These are phyloP conservation scores for Sporothrix phasma DNA, from an alignment of 2,329 filamentous ascomycete species.

Conservation along the genomic window DNA sequence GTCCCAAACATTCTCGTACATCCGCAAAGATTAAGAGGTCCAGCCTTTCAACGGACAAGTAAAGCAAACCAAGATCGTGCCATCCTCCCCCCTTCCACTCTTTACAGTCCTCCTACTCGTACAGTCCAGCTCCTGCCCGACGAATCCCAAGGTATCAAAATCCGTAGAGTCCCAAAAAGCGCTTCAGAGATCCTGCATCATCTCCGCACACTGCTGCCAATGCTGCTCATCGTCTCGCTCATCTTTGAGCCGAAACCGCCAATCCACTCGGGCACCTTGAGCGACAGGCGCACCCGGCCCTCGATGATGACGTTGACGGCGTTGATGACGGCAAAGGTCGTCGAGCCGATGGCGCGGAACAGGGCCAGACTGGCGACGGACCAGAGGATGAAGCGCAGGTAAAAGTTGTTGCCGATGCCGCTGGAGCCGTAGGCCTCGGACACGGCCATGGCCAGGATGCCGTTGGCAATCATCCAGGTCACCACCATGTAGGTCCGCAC, in stretches of 20 bases:
- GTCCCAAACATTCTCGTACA: neutral
- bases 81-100: neutral
- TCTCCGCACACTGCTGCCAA: constrained; percentile 6
- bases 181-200: neutral
- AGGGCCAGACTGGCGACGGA: constrained; percentile 73
- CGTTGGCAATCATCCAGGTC: constrained; percentile 87
- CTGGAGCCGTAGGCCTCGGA: constrained; percentile 70
- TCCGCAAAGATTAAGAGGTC: neutral
- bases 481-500: constrained; percentile 98
- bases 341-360: constrained; percentile 76
- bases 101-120: neutral
- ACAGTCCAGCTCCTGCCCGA: neutral
- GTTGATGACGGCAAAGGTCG: constrained; percentile 75
- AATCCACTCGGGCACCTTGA: constrained; percentile 45
- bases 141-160: neutral
- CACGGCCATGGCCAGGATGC: constrained; percentile 85
- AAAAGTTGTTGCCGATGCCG: constrained; percentile 71
- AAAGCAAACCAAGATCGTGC: neutral
- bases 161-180: neutral
- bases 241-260: constrained; percentile 28
- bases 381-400: constrained; percentile 91
- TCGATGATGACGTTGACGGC: constrained; percentile 77
- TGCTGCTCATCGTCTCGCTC: constrained; percentile 9
- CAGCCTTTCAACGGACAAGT: neutral
- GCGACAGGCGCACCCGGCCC: constrained; percentile 57